Base-by-base conservation (phyloP, 208 protist genomes). In the Acanthamoeba healyi region DNA sequence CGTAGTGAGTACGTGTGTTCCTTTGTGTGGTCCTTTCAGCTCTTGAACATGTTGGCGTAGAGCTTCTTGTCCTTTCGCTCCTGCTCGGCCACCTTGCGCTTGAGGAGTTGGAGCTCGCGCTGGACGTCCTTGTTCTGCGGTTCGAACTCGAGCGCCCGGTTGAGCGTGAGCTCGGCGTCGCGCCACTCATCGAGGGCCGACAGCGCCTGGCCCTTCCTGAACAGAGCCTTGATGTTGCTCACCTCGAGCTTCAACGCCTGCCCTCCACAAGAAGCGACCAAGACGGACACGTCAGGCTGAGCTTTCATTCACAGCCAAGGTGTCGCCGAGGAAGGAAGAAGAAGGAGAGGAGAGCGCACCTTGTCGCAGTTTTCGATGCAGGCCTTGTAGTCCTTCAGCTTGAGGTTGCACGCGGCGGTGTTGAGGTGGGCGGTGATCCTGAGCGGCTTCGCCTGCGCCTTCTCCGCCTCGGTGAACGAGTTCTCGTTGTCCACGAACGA, bases 141-240 rank as follows among this genome's bases (percentile, higher is more conserved):
- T 32, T 86, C 79, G 46, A 90, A 4, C 79, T 94, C 79, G 19
- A 94, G 58, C 5, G 77, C 77, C 54, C 14, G 22, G 51, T 94
- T 56, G 42, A 94, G 40, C n/a, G 10, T 32, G n/a, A 26, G 6
- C 38, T 94, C 58, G 32, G 92, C 36, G 24, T 90, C 56, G 6
- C n/a, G 49, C 77, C 72, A 94, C 77, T 94, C 74, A 24, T 51
- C 51, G n/a, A 90, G 72, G 24, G 36, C 26, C 26, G n/a, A 54
- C 24, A 81, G 56, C 0, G 92, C 92, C 54, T 94, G 92, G n/a
- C 92, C 92, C 58, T 61, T 86, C 32, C 92, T 38, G 77, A 89
- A 94, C 22, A 94, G 92, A 24, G 92, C 92, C 92, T 94, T 94
- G 40, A 89, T 72, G 92, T 94, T 94, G 49, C 34, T 70, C 17